A percentile compares a stretch with the other conserved stretches of the same genome.
phyloP scores from a whole-genome alignment of 768 basidiomycete genomes.

The Dioszegia hungarica region DNA sequence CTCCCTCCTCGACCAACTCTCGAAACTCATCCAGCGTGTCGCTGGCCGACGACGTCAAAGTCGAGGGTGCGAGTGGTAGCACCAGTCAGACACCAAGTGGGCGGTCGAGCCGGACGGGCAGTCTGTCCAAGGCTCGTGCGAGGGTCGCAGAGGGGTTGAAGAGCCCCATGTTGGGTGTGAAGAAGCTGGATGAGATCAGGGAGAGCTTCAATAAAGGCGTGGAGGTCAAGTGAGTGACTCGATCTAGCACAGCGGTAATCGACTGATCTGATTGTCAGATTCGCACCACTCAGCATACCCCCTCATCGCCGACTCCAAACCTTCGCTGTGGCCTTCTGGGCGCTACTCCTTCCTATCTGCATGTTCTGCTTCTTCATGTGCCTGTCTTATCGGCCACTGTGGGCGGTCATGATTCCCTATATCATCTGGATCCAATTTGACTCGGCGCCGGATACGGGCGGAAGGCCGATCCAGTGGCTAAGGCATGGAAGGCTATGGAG shows the following conservation, averaged over 20 bases:
- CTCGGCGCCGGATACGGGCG: conserved; percentile 68
- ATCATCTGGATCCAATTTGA: conserved; percentile 74
- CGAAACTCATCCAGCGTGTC: not conserved
- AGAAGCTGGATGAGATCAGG: conserved; percentile 32
- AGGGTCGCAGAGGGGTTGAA: conserved; percentile 26
- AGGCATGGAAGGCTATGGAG: conserved; percentile 68
- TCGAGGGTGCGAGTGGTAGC: not conserved
- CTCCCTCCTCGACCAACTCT: too few species aligned
- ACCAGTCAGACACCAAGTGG: not conserved
- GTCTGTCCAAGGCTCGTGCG: conserved; percentile 10
- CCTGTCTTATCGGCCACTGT: conserved; percentile 82
- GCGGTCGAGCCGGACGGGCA: not conserved
- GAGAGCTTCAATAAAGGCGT: conserved; percentile 36
- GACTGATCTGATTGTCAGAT: conserved; percentile 48
- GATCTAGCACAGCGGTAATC: not conserved
- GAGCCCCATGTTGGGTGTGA: conserved; percentile 23
- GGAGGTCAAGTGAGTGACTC: conserved; percentile 33
- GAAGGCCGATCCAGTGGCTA: conserved; percentile 66
- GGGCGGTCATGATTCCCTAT: conserved; percentile 78
- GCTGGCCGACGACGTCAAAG: not conserved
- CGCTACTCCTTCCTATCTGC: conserved; percentile 68
- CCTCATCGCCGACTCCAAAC: conserved; percentile 82
- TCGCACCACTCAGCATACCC: conserved; percentile 81
- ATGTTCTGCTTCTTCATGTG: conserved; percentile 68
- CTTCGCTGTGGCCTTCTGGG: conserved; percentile 81